These are phyloP conservation scores for Penicillium glabrum DNA, from an alignment of 2,329 filamentous ascomycete species.

Conservation along the genomic window DNA sequence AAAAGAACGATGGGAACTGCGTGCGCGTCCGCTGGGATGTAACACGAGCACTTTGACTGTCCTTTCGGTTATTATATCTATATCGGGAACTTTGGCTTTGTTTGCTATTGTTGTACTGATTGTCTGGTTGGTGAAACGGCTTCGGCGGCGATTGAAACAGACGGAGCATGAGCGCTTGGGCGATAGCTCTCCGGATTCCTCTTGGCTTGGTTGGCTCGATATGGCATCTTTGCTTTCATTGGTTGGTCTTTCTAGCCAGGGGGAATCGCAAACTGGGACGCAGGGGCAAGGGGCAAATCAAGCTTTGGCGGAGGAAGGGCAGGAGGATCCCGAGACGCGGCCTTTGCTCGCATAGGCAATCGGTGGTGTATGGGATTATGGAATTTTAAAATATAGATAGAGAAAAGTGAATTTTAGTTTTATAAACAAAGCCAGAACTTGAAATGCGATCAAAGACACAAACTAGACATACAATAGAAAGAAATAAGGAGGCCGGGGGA, in stretches of 20 bases:
- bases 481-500: not conserved
- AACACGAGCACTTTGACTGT: constrained; percentile 42
- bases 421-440: not conserved
- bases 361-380: not conserved
- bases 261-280: not conserved
- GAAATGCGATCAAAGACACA: not conserved
- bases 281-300: not conserved
- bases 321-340: constrained; percentile 21
- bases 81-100: constrained; percentile 30
- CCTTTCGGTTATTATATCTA: constrained; percentile 33
- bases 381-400: not conserved
- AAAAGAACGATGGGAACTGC: constrained; percentile 44
- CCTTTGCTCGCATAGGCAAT: constrained; percentile 25
- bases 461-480: not conserved
- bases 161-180: constrained; percentile 7
- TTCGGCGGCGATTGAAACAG: constrained; percentile 12
- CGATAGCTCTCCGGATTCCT: not conserved
- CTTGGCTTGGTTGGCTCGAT: not conserved
- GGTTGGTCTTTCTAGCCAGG: not conserved
- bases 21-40: constrained; percentile 40
- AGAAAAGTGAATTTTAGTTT: not conserved
- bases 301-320: constrained; percentile 4
- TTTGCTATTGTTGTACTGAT: constrained; percentile 19
- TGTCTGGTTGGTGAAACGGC: constrained; percentile 15
- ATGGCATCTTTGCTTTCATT: not conserved